A percentile compares a stretch with the other conserved stretches of the same genome.
Evolutionary conservation across 2,329 filamentous ascomycete genomes (phyloP).

Genomic region (Lachnellula arida): DNA sequence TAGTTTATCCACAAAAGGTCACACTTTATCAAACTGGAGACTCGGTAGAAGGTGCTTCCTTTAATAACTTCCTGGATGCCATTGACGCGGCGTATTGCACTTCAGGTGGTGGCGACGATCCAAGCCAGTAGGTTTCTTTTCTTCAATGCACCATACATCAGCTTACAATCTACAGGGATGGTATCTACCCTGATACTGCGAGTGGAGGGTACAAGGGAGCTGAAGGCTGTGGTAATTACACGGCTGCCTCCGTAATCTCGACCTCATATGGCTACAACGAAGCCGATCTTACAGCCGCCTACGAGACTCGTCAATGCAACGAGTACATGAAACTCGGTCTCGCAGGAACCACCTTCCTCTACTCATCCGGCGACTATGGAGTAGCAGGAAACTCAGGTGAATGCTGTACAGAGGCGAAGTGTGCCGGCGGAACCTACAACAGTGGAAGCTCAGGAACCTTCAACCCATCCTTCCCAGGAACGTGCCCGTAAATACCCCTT

Average conservation of each 20-base stretch:
- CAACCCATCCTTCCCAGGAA: constrained; percentile 43
- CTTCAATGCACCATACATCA: background rate
- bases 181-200: constrained; percentile 31
- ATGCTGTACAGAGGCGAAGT: constrained; percentile 34
- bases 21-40: constrained; percentile 46
- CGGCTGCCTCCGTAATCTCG: constrained; percentile 49
- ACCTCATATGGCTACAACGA: constrained; percentile 52
- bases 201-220: constrained; percentile 35
- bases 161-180: constrained; percentile 29
- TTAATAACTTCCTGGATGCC: constrained; percentile 35
- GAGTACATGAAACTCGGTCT: constrained; percentile 55
- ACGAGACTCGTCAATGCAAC: constrained; percentile 48
- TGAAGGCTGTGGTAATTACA: constrained; percentile 42
- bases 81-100: constrained; percentile 43
- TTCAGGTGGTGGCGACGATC: constrained; percentile 40
- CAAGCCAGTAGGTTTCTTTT: constrained; percentile 5
- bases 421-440: constrained; percentile 30
- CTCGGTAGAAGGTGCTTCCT: constrained; percentile 21
- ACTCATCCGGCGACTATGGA: constrained; percentile 47
- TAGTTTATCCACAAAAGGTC: constrained; percentile 44
- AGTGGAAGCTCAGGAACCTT: constrained; percentile 36
- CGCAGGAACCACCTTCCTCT: constrained; percentile 46
- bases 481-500: constrained; percentile 38
- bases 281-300: constrained; percentile 43
- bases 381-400: constrained; percentile 36